Evolutionary conservation across 495 filamentous ascomycete genomes (phyloP), one percentile per base, ranked within the genome.

Genomic region (Neurospora sublineolata): DNA sequence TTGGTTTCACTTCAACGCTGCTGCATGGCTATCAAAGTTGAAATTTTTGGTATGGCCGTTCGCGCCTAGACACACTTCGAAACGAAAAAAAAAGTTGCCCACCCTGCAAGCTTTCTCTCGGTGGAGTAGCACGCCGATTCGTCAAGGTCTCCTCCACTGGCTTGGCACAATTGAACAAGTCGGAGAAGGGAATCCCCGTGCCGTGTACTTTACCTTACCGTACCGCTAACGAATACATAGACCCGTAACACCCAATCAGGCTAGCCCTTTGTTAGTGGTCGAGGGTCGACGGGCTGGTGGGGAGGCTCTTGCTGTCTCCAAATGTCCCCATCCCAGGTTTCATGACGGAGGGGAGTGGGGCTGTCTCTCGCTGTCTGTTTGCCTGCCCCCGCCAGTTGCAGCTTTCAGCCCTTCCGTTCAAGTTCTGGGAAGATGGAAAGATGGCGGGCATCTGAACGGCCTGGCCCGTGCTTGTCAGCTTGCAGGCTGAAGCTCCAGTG

Each of bases 401-500:
- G 52, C 52, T 60, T 58, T 60, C 52, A 60, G 52, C 52, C 52
- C 23, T 60, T 60, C n/a, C n/a, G n/a, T n/a, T n/a, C n/a, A n/a
- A n/a, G n/a, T n/a, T n/a, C 52, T 60, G 52, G 5, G 44, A 52
- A 58, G 46, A 23, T 46, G 42, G 40, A 14, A 27, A 52, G 52
- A 60, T 16, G 52, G 46, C 23, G 46, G 46, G 12, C 52, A 60
- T 23, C 46, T 60, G 23, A 16, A 30, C 46, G 23, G 52, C 52
- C 52, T 60, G 75, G 73, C 60, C 75, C 73, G 73, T 76, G 75
- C 75, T 33, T 40, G 52, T 72, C 77, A 73, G 75, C 75, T 75
- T 69, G 52, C 73, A 79, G 73, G 76, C 76, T 75, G 76, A 74
- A 73, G 71, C 70, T 75, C 75, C 69, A 73, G 75, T 77, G 75